Conservation (phyloP, 2,329 filamentous ascomycete genomes). For the Cladosporium sp. region DNA sequence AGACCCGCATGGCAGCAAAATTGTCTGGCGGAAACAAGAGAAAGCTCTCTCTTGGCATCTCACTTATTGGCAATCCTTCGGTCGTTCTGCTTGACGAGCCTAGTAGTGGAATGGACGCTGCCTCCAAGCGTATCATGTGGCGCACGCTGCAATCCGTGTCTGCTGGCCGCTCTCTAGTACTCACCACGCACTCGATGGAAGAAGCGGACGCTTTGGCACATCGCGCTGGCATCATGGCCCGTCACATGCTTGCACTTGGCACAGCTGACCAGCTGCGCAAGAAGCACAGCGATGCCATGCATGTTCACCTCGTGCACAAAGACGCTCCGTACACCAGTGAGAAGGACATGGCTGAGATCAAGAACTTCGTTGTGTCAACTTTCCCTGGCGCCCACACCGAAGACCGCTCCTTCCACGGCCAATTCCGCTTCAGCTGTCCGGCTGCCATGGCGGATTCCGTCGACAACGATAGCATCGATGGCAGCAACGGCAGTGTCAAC, state of each 20-base stretch:
- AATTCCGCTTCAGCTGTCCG: conserved; percentile 80
- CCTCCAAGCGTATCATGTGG: conserved; percentile 93
- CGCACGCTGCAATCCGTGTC: conserved; percentile 73
- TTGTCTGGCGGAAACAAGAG: conserved; percentile 90
- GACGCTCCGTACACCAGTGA: conserved; percentile 72
- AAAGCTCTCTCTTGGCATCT: conserved; percentile 87
- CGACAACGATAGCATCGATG: conserved; percentile 35
- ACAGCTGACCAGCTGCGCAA: conserved; percentile 71
- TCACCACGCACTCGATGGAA: conserved; percentile 95
- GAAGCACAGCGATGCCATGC: conserved; percentile 75
- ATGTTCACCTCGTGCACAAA: conserved; percentile 77
- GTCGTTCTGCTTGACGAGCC: conserved; percentile 90
- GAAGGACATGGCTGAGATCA: conserved; percentile 67
- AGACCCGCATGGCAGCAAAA: conserved; percentile 72
- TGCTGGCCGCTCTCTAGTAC: conserved; percentile 75
- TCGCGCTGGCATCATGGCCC: conserved; percentile 82
- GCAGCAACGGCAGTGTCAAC: conserved; percentile 24
- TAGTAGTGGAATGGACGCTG: conserved; percentile 84
- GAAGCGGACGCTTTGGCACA: conserved; percentile 87
- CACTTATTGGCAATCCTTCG: conserved; percentile 86
- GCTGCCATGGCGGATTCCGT: conserved; percentile 1
- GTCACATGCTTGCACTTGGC: conserved; percentile 81
- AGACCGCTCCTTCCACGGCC: conserved; percentile 77
- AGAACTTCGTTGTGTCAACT: conserved; percentile 62
- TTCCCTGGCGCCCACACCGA: conserved; percentile 71